Base-by-base conservation (phyloP, 202 grass and related monocot genomes). In the Musa balbisiana region DNA sequence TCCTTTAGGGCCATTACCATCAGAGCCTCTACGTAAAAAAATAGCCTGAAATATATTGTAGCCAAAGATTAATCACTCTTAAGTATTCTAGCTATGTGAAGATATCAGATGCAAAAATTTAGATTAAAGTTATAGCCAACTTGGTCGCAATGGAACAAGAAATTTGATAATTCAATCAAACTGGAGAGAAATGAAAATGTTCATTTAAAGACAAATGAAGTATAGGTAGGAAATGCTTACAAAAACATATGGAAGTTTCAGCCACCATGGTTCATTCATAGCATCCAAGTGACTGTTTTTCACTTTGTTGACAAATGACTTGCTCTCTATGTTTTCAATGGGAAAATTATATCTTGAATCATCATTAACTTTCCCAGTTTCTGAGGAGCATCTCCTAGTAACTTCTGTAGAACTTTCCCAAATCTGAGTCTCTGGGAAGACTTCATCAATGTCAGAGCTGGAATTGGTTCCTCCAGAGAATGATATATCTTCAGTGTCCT, bases 241-340 rank as follows among this genome's bases (percentile, higher is more conserved):
- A 17, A 85, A 25, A 55, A 85, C 83, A 73, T 64, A 85, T 52
- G 83, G 74, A 49, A 85, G 71, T 73, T 70, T 75, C 15, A 77
- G 71, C 83, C 83, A 85, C 83, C 83, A 81, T 1, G 51, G 79
- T 2, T 85, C 72, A 17, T 77, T 19, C 16, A 15, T 25, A 49
- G 67, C 13, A 65, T 65, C 49, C 20, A 66, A 4, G 17, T 77
- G 19, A 13, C 29, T 80, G 27, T 64, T 49, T 51, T 74, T 76
- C 1, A 51, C 53, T 19, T 69, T 52, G 6, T 82, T 51, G 33
- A 51, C 16, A 70, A 51, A 51, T 21, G 67, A 51, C 25, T 49
- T 21, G 33, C 20, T 2, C 2, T 51, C 29, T 51, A 51, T 21
- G 19, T 3, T 8, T 70, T 51, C 65, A 17, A 15, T 16, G 43